Evolutionary conservation across 176 grass and related monocot genomes (phyloP).

Genomic region (Oryza coarctata): DNA sequence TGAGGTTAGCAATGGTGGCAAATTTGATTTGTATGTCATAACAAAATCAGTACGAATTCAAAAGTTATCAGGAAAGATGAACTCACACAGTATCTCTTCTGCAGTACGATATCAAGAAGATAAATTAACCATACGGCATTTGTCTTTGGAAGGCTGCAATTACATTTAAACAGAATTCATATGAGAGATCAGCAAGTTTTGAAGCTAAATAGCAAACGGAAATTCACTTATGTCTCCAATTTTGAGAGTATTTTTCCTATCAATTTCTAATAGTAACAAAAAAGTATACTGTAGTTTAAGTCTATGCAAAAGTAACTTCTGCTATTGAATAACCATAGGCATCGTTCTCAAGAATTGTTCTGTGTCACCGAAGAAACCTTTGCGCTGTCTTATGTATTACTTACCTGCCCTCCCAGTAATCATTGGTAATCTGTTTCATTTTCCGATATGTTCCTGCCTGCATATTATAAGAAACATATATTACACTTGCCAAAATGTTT

Average conservation of each 20-base stretch:
- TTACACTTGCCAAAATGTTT: slow-evolving; percentile 30
- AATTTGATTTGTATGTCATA: background rate
- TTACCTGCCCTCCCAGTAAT: slow-evolving; percentile 84
- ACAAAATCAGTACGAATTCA: background rate
- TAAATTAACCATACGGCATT: slow-evolving; percentile 95
- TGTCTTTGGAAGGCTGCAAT: slow-evolving; percentile 79
- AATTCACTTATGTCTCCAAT: background rate
- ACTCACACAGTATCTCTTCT: slow-evolving; percentile 75
- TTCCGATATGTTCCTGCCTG: slow-evolving; percentile 85
- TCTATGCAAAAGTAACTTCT: background rate
- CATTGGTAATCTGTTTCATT: slow-evolving; percentile 87
- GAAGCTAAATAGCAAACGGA: background rate
- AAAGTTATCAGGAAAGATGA: slow-evolving; percentile 8
- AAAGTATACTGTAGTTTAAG: background rate
- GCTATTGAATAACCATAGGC: background rate
- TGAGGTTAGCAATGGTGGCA: background rate
- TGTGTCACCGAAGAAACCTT: too few species aligned
- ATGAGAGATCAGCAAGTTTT: background rate
- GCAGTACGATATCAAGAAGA: slow-evolving; percentile 76
- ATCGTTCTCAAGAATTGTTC: background rate
- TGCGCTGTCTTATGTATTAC: background rate
- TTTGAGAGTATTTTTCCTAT: background rate
- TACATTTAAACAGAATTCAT: background rate
- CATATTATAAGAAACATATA: slow-evolving; percentile 22
- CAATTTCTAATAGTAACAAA: background rate